A percentile compares a stretch with the other conserved stretches of the same genome.
Evolutionary conservation across 345 rosid species (phyloP).

Genomic region (Salix exigua): DNA sequence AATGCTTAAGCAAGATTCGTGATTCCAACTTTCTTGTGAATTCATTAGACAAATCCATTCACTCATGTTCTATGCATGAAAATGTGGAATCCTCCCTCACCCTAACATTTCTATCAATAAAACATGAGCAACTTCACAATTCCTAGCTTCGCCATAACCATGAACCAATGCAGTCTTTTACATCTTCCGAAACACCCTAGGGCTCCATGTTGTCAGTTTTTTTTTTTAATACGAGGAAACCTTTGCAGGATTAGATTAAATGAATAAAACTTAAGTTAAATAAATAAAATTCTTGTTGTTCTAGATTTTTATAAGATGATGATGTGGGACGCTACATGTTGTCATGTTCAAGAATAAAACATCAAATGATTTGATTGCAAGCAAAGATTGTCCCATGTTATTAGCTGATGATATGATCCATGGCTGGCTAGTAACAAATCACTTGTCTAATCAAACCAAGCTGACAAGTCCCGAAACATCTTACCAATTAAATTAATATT

Average conservation of each 20-base stretch:
- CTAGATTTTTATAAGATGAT: too few species aligned
- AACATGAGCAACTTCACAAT: constrained; percentile 24
- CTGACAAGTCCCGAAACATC: too few species aligned
- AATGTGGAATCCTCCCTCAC: constrained; percentile 28
- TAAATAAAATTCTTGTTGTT: too few species aligned
- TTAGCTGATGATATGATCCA: too few species aligned
- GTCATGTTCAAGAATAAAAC: neutral
- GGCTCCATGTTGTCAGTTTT: neutral
- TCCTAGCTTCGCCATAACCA: constrained; percentile 24
- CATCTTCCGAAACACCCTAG: constrained; percentile 20
- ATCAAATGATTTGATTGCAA: neutral
- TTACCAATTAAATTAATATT: too few species aligned
- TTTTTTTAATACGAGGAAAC: too few species aligned
- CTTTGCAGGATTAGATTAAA: too few species aligned
- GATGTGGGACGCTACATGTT: neutral
- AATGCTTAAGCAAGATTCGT: constrained; percentile 29
- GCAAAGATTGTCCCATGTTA: too few species aligned
- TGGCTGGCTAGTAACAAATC: too few species aligned
- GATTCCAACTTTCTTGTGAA: constrained; percentile 31
- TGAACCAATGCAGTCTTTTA: constrained; percentile 28
- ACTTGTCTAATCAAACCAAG: too few species aligned
- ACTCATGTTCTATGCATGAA: constrained; percentile 26
- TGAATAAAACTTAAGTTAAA: too few species aligned
- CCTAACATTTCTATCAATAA: constrained; percentile 29
- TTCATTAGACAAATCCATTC: constrained; percentile 23